Evolutionary conservation across 176 grass and related monocot species (phyloP).

Genomic region (Tuctoria greenei): DNA sequence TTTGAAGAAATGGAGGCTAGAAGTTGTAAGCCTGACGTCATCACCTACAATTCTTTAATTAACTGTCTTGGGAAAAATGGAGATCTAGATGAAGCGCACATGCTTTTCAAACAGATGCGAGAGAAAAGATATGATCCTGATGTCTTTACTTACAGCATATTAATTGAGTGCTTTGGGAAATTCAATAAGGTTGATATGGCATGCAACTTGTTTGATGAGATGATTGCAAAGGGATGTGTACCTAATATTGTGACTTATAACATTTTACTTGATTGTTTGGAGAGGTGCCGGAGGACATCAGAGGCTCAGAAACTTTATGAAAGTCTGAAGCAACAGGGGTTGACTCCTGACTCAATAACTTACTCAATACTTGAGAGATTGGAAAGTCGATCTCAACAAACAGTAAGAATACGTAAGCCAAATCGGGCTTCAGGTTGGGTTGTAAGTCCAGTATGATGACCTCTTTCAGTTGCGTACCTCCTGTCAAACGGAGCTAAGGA

Average conservation of each 20-base stretch:
- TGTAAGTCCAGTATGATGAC: conserved; percentile 70
- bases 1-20: conserved; percentile 83
- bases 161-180: conserved; percentile 99
- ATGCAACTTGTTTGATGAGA: conserved; percentile 83
- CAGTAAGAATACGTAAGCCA: conserved; percentile 61
- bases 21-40: conserved; percentile 74
- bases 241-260: conserved; percentile 98
- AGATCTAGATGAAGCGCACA: conserved; percentile 80
- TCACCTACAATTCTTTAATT: conserved; percentile 97
- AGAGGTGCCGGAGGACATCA: conserved; percentile 58
- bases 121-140: conserved; percentile 91
- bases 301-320: conserved; percentile 70
- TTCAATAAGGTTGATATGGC: conserved; percentile 87
- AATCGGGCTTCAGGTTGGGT: conserved; percentile 60
- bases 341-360: conserved; percentile 87
- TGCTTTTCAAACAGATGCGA: conserved; percentile 96
- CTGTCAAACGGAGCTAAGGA: not conserved
- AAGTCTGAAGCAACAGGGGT: conserved; percentile 66
- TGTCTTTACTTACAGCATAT: conserved; percentile 90
- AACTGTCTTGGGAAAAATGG: conserved; percentile 94
- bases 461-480: conserved; percentile 20
- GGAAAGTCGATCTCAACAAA: conserved; percentile 59
- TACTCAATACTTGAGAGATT: conserved; percentile 83
- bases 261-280: conserved; percentile 93
- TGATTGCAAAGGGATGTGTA: conserved; percentile 63